Conservation (phyloP, 2,329 filamentous ascomycete species). For the Hypomyces perniciosus region DNA sequence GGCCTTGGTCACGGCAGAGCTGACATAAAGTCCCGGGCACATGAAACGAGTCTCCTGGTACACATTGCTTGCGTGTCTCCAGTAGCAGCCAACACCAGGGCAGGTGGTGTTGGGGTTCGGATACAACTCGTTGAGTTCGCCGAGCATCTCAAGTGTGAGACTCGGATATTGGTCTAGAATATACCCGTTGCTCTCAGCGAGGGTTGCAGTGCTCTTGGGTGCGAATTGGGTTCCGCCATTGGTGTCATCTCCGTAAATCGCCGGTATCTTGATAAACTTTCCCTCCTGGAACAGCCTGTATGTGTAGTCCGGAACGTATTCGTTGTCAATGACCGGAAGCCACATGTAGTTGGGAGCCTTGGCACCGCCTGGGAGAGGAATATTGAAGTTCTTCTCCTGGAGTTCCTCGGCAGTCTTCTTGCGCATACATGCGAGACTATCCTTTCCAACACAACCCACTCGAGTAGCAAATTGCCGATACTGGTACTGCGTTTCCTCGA, state of each 20-base stretch:
- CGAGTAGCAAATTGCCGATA: conserved; percentile 43
- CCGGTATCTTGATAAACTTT: conserved; percentile 47
- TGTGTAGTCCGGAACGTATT: conserved; percentile 44
- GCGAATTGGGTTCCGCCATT: conserved; percentile 35
- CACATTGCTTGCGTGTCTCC: conserved; percentile 31
- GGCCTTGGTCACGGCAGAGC: conserved; percentile 23
- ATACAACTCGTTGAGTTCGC: conserved; percentile 29
- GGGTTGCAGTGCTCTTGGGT: conserved; percentile 25
- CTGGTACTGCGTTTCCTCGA: conserved; percentile 44
- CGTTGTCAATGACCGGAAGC: conserved; percentile 48
- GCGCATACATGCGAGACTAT: conserved; percentile 42
- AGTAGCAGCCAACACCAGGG: conserved; percentile 28
- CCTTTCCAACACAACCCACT: conserved; percentile 33
- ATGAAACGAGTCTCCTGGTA: conserved; percentile 32
- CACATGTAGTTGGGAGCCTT: conserved; percentile 45
- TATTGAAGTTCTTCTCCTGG: conserved; percentile 36
- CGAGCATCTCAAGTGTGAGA: conserved; percentile 26
- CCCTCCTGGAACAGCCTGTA: conserved; percentile 44
- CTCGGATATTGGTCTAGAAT: conserved; percentile 30
- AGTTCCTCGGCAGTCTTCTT: conserved; percentile 35
- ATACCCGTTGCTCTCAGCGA: conserved; percentile 27
- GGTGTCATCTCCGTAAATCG: conserved; percentile 38
- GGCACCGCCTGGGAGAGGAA: conserved; percentile 24
- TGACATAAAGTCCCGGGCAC: conserved; percentile 29
- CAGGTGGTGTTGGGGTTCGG: conserved; percentile 30